Evolutionary conservation across 768 basidiomycete species (phyloP).

Genomic region (Auricularia sp.): DNA sequence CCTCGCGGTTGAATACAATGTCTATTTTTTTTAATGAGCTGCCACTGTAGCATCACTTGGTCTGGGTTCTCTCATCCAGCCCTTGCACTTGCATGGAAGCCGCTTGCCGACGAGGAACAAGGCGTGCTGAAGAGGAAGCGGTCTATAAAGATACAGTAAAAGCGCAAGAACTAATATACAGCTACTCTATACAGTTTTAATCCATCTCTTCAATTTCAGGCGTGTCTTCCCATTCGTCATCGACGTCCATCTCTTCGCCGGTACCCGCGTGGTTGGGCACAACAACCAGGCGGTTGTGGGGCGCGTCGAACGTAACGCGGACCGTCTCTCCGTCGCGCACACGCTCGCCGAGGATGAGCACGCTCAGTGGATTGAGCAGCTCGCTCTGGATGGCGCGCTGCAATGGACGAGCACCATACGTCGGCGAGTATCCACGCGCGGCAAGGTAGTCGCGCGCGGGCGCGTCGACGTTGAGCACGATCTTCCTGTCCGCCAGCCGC

Average conservation of each 20-base stretch:
- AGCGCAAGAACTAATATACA: too few species aligned
- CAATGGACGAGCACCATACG: conserved; percentile 87
- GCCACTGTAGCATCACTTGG: too few species aligned
- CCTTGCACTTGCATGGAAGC: too few species aligned
- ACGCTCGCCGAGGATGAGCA: conserved; percentile 73
- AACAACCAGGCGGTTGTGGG: conserved; percentile 69
- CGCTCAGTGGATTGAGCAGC: conserved; percentile 81
- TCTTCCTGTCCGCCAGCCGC: conserved; percentile 69
- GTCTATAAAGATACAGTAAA: too few species aligned
- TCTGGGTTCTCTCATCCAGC: too few species aligned
- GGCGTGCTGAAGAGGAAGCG: too few species aligned
- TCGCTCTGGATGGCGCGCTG: conserved; percentile 88
- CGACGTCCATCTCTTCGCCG: conserved; percentile 46
- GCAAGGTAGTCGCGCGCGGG: conserved; percentile 67
- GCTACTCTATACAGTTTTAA: conserved; percentile 15
- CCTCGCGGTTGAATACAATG: too few species aligned
- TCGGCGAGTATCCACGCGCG: conserved; percentile 69
- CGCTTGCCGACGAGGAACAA: too few species aligned
- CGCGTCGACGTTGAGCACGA: conserved; percentile 64
- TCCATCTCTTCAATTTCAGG: conserved; percentile 68
- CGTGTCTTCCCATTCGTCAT: conserved; percentile 42
- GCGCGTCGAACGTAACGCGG: conserved; percentile 67
- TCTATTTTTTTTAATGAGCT: too few species aligned
- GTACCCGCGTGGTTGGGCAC: conserved; percentile 71
- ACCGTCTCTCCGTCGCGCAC: conserved; percentile 76